Conservation (phyloP, 2,329 filamentous ascomycete species). For the Biscogniauxia mediterranea region DNA sequence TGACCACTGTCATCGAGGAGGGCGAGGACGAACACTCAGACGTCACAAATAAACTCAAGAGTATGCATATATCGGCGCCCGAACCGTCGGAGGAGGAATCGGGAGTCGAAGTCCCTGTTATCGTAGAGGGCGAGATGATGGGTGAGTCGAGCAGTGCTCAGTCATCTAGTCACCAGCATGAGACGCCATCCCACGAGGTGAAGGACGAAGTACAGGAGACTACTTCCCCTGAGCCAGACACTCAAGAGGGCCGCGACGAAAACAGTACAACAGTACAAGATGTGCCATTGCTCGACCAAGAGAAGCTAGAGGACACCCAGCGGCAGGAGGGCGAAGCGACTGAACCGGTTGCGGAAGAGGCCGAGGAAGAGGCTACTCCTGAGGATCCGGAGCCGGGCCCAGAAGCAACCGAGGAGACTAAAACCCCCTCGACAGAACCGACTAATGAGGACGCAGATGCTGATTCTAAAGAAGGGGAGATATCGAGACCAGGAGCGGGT, state of each 20-base stretch:
- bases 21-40: conserved; percentile 67
- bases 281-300: conserved; percentile 18
- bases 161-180: conserved; percentile 12
- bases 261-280: conserved; percentile 20
- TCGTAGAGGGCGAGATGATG: conserved; percentile 39
- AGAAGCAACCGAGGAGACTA: conserved; percentile 3
- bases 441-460: conserved; percentile 8
- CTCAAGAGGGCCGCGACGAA: conserved; percentile 13
- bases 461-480: conserved; percentile 11
- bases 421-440: conserved; percentile 2
- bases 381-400: neutral
- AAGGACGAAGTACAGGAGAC: conserved; percentile 22
- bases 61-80: conserved; percentile 46
- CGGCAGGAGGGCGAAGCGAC: conserved; percentile 23
- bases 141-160: conserved; percentile 20
- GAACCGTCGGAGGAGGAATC: conserved; percentile 60
- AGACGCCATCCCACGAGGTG: conserved; percentile 13
- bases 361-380: conserved; percentile 14
- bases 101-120: conserved; percentile 38
- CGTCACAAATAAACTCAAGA: conserved; percentile 44
- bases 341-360: conserved; percentile 25
- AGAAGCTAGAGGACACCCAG: conserved; percentile 25
- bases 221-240: conserved; percentile 18
- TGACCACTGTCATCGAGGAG: conserved; percentile 79
- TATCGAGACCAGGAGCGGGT: conserved; percentile 11